Conservation (phyloP, 192 early-diverging fungal genomes). For the Umbelopsis sp. region DNA sequence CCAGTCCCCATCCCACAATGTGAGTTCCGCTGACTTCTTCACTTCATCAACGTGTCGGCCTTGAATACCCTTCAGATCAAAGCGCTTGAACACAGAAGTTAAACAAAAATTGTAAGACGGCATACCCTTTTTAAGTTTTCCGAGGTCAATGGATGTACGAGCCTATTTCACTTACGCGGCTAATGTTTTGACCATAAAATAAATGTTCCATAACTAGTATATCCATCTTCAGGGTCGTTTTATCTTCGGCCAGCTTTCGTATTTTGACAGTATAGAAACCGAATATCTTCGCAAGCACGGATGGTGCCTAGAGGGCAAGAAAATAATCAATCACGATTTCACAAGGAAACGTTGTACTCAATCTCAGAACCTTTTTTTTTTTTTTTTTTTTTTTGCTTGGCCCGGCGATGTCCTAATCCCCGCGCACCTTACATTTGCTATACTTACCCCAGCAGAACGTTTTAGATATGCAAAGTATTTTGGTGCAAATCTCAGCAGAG, state of each 20-base stretch:
- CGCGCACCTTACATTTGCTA: neutral
- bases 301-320: constrained; percentile 49
- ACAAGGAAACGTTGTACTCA: too few species aligned
- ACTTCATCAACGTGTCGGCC: constrained; percentile 55
- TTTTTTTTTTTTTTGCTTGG: too few species aligned
- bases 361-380: too few species aligned
- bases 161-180: constrained; percentile 56
- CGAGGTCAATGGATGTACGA: too few species aligned
- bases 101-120: neutral
- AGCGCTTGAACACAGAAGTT: constrained; percentile 48
- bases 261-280: constrained; percentile 88
- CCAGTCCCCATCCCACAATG: constrained; percentile 75
- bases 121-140: too few species aligned
- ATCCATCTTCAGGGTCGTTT: constrained; percentile 73
- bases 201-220: constrained; percentile 95
- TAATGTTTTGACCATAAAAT: constrained; percentile 75
- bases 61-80: constrained; percentile 78
- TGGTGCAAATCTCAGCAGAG: constrained; percentile 85
- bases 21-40: constrained; percentile 39
- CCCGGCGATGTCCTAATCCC: too few species aligned
- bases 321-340: neutral
- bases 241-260: constrained; percentile 71
- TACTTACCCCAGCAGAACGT: constrained; percentile 47
- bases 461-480: constrained; percentile 88
- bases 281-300: constrained; percentile 84